Base-by-base conservation (phyloP, 495 filamentous ascomycete species). In the Aspergillus mulundensis region DNA sequence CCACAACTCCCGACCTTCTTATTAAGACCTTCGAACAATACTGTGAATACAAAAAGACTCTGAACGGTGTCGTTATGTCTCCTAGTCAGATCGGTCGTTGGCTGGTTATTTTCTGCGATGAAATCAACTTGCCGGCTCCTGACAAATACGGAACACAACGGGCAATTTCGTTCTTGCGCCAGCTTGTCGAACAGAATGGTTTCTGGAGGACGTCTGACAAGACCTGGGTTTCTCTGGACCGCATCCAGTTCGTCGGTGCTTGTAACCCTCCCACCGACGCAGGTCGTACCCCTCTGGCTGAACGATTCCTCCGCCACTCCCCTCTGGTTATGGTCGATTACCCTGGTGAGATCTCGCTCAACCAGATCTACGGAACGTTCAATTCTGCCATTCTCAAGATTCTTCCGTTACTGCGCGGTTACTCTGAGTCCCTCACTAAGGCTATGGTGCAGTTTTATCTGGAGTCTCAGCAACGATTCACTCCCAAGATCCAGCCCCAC, bases 21-120 rank as follows among this genome's bases (percentile, higher is more conserved):
- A 89, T 99, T 74, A 97, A 97, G 79, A 97, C 95, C 0, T 96
- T 99, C 58, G 94, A 97, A 74, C 94, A 99, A 69, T 97, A 99
- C 67, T 99, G 94, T 70, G 94, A 99, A 70, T 99, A 99, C 72
- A 90, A 90, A 74, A 97, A 97, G 80, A 97, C 94, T 15, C 76
- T 97, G 21, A 97, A 93, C 62, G 94, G 94, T 44, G 90, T 97
- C 21, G 87, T 96, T 59, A 87, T 99, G 66, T 96, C 93, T 45
- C 94, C 94, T 2, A 94, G 85, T 43, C 95, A 97, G 65, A 93
- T 99, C 66, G 94, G 94, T 28, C 87, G 95, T 61, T 99, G 94
- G 94, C 80, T 99, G 24, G 94, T 99, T 30, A 80, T 99, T 43
- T 99, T 99, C 80, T 99, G 94, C 67, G 94, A 99, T 65, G 94